Evolutionary conservation across 164 flowering plant species (phyloP).

Genomic region (Kingdonia uniflora): DNA sequence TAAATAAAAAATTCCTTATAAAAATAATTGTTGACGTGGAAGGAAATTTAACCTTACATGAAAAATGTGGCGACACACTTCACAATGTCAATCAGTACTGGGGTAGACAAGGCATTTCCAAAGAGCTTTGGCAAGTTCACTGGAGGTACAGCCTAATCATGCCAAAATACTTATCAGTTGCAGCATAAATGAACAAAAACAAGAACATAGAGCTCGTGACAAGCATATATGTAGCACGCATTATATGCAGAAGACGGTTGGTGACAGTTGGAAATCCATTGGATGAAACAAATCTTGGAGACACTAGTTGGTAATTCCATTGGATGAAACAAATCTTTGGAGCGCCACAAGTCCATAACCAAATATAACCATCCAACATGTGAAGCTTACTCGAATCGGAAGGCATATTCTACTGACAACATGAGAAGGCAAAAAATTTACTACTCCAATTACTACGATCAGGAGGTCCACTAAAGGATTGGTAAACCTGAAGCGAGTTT

Average conservation of each 20-base stretch:
- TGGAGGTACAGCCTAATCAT: conserved; percentile 56
- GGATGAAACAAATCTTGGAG: background rate
- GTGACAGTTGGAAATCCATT: no score
- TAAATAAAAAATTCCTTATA: background rate
- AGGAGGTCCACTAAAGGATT: no score
- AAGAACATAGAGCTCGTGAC: background rate
- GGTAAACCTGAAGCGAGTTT: no score
- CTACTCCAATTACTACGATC: background rate
- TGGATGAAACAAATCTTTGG: background rate
- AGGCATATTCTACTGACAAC: no score
- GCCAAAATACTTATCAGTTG: conserved; percentile 6
- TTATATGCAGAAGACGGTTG: no score
- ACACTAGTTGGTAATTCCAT: no score
- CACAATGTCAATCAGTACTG: conserved; percentile 59
- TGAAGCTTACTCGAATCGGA: background rate
- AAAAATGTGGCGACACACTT: conserved; percentile 71
- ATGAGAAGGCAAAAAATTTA: background rate
- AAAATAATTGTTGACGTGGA: background rate
- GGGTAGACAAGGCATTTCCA: conserved; percentile 71
- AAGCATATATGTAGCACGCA: no score
- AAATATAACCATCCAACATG: background rate
- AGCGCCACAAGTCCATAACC: background rate
- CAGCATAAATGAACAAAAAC: background rate
- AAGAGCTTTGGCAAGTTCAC: conserved; percentile 60
- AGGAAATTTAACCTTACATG: conserved; percentile 36